Conservation (phyloP, 108 stramenopile genomes). For the Bacterosira constricta region DNA sequence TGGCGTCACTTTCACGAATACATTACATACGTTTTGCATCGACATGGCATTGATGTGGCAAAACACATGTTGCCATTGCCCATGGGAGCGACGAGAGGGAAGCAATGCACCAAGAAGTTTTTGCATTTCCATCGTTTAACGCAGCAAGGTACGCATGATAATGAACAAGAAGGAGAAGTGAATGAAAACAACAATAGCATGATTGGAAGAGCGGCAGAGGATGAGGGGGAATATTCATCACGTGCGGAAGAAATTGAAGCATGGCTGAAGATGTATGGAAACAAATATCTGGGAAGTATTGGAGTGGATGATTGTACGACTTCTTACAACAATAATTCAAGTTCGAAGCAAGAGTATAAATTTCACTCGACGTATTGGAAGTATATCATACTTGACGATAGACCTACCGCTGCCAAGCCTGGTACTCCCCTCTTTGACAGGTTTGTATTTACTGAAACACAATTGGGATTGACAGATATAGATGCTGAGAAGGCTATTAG, state of each 20-base stretch:
- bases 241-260: conserved; percentile 55
- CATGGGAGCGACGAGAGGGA: conserved; percentile 32
- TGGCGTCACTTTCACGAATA: conserved; percentile 54
- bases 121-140: conserved; percentile 17
- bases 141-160: neutral
- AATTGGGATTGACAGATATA: conserved; percentile 55
- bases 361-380: conserved; percentile 35
- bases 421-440: conserved; percentile 42
- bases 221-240: conserved; percentile 42
- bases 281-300: conserved; percentile 27
- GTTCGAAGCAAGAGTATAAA: conserved; percentile 9
- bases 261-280: conserved; percentile 40
- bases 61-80: conserved; percentile 29
- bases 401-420: conserved; percentile 38
- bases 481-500: conserved; percentile 30
- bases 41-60: conserved; percentile 40
- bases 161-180: neutral
- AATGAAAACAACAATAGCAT: conserved; percentile 3
- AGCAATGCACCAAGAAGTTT: conserved; percentile 40
- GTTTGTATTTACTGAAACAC: conserved; percentile 52
- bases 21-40: conserved; percentile 37
- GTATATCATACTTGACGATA: conserved; percentile 49
- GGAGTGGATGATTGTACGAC: neutral
- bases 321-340: neutral
- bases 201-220: conserved; percentile 32